Evolutionary conservation across 176 grass and related monocot species (phyloP).

Genomic region (Dendrocalamus sinicus): DNA sequence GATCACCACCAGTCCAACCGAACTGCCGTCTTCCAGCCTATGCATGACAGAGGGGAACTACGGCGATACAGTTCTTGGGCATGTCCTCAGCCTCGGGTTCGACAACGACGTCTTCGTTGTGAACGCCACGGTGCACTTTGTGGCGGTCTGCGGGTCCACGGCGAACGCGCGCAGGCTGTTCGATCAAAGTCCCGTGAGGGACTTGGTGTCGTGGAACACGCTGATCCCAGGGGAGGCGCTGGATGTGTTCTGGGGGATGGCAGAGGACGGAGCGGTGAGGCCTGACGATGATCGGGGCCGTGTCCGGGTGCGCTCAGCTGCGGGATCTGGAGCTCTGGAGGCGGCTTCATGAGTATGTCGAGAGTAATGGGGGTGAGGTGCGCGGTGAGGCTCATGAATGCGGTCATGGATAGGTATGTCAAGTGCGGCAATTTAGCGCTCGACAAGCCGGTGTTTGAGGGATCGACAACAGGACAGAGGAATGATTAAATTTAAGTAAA

Average conservation of each 20-base stretch:
- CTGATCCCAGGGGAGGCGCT: conserved; percentile 53
- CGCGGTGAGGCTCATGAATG: conserved; percentile 54
- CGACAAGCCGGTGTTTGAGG: conserved; percentile 45
- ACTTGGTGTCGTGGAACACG: conserved; percentile 67
- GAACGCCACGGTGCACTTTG: conserved; percentile 58
- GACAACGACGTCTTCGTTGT: conserved; percentile 58
- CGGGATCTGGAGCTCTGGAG: conserved; percentile 57
- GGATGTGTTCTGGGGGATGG: conserved; percentile 53
- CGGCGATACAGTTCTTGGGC: conserved; percentile 50
- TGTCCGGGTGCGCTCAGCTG: conserved; percentile 45
- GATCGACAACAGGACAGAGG: too few species aligned
- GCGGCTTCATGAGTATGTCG: conserved; percentile 34
- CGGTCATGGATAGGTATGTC: conserved; percentile 68
- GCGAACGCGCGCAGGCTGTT: conserved; percentile 48
- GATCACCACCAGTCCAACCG: too few species aligned
- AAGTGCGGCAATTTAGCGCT: conserved; percentile 56
- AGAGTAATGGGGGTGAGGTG: conserved; percentile 41
- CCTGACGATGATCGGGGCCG: conserved; percentile 61
- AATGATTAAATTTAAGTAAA: too few species aligned
- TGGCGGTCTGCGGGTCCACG: conserved; percentile 45
- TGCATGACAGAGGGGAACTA: not conserved
- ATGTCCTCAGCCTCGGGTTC: conserved; percentile 47
- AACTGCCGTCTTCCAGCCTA: too few species aligned
- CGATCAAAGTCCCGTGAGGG: conserved; percentile 44
- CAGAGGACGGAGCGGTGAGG: not conserved